phyloP scores from a whole-genome alignment of 805 yeast genomes.

The Yarrowia sp. region DNA sequence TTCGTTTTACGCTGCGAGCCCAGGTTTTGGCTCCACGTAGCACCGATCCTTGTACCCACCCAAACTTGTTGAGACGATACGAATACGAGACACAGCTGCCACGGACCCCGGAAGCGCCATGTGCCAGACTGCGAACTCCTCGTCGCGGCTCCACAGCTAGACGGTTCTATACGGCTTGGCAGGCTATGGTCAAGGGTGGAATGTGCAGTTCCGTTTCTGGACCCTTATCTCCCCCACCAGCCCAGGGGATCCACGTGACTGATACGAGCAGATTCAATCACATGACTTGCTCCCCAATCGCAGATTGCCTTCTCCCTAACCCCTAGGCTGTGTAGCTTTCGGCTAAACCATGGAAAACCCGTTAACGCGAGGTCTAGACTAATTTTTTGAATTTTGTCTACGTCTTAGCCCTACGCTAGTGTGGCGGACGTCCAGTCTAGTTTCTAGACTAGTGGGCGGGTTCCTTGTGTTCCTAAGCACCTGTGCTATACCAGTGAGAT shows the following conservation, averaged over 20 bases:
- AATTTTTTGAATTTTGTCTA: background rate
- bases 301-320: background rate
- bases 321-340: slow-evolving; percentile 12
- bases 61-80: background rate
- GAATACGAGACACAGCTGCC: background rate
- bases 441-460: background rate
- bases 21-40: background rate
- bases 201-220: background rate
- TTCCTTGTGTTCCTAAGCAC: slow-evolving; percentile 11
- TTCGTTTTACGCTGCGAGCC: too few relatives aligned
- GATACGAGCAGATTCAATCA: background rate
- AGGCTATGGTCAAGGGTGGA: background rate
- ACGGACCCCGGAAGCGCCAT: background rate
- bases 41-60: background rate
- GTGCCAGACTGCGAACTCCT: too few relatives aligned
- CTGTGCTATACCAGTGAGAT: background rate
- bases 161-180: background rate
- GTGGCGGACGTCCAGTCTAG: background rate
- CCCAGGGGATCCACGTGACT: background rate
- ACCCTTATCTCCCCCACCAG: background rate
- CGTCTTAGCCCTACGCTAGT: background rate
- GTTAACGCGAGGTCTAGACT: slow-evolving; percentile 15
- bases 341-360: slow-evolving; percentile 11
- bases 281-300: background rate
- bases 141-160: too few relatives aligned